Conservation (phyloP, 2,329 filamentous ascomycete species). For the Microdochium paspali region DNA sequence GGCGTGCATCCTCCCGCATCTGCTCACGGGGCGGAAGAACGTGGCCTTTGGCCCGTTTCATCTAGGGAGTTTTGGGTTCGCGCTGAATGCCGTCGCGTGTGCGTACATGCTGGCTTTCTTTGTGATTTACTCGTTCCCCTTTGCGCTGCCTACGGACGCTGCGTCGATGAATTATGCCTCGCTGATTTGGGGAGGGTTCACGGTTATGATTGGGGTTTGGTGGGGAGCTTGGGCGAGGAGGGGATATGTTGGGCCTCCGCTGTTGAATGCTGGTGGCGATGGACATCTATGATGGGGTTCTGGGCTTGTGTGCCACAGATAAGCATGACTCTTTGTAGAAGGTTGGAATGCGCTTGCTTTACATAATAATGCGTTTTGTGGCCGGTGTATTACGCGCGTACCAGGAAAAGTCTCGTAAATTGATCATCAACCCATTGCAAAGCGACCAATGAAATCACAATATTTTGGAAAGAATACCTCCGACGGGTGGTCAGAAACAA, state of each 20-base stretch:
- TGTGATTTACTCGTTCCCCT: conserved; percentile 55
- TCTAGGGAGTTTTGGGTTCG: conserved; percentile 40
- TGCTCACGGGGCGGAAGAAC: conserved; percentile 31
- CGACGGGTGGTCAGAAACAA: no score
- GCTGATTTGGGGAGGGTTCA: conserved; percentile 32
- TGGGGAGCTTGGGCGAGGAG: conserved; percentile 20
- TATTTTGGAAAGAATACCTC: no score
- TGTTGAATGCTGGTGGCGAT: no score
- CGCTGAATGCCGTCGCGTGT: conserved; percentile 40
- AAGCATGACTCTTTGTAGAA: no score
- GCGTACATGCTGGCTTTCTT: conserved; percentile 51
- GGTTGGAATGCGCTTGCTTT: no score
- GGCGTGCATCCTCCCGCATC: conserved; percentile 50
- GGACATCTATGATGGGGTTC: no score
- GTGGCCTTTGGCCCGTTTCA: conserved; percentile 49
- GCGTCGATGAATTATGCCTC: conserved; percentile 43
- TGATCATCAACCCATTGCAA: no score
- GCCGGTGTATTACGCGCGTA: no score
- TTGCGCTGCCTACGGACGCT: conserved; percentile 30
- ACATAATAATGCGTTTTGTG: no score
- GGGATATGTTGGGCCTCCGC: conserved; percentile 3
- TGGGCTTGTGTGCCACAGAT: no score
- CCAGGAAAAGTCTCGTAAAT: no score
- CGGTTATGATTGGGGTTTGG: conserved; percentile 27
- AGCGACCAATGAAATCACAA: no score